A percentile compares a stretch with the other conserved stretches of the same genome.
Evolutionary conservation across 371 early-diverging fungal genomes (phyloP).

Genomic region (Mycotypha africana): DNA sequence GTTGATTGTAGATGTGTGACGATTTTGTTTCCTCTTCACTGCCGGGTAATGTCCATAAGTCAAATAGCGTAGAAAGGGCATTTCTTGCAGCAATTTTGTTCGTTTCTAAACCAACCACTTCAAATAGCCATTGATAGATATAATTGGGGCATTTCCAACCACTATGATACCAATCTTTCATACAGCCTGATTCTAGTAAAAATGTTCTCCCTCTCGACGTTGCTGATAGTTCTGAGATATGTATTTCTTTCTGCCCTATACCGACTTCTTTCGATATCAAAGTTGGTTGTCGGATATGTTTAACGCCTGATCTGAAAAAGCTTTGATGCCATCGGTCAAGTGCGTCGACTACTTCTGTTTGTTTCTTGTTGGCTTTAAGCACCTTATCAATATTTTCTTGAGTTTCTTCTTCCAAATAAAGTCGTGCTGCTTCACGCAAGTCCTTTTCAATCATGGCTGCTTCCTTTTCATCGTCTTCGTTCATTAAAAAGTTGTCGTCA

Average conservation of each 20-base stretch:
- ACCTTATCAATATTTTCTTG: slow-evolving; percentile 2
- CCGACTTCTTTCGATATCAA: slow-evolving; percentile 5
- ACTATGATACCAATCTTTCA: slow-evolving; percentile 25
- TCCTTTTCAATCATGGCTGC: background rate
- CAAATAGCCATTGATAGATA: slow-evolving; percentile 38
- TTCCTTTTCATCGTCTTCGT: background rate
- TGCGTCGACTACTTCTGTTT: too few species aligned
- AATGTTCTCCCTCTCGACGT: slow-evolving; percentile 18
- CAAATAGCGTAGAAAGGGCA: slow-evolving; percentile 24
- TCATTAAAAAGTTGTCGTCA: slow-evolving; percentile 4
- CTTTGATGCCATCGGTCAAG: slow-evolving; percentile 4
- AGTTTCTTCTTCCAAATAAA: slow-evolving; percentile 6
- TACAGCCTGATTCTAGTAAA: slow-evolving; percentile 19
- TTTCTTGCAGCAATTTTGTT: slow-evolving; percentile 21
- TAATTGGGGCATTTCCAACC: slow-evolving; percentile 34
- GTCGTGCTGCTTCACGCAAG: background rate
- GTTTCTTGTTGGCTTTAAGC: slow-evolving; percentile 1
- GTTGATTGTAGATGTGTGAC: slow-evolving; percentile 9
- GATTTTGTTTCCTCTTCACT: slow-evolving; percentile 1
- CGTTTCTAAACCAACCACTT: slow-evolving; percentile 29
- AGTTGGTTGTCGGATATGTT: slow-evolving; percentile 5
- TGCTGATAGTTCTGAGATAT: slow-evolving; percentile 14
- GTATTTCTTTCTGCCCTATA: slow-evolving; percentile 17
- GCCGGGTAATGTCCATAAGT: slow-evolving; percentile 26
- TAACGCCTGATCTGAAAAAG: slow-evolving; percentile 5